Conservation (phyloP, 2,329 filamentous ascomycete species). For the Arthroderma sp. region DNA sequence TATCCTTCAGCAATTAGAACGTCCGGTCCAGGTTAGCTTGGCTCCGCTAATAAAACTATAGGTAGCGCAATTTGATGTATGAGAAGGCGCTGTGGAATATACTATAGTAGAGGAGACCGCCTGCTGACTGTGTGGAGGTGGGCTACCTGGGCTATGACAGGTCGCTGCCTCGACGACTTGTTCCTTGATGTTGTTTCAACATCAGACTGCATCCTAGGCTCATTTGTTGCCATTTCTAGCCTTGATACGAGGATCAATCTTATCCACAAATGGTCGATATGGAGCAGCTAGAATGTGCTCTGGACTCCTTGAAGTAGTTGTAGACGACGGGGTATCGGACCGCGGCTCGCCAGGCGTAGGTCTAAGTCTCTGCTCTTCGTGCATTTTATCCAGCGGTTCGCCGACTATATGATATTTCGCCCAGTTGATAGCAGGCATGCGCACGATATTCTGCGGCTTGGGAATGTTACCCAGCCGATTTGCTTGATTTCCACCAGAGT, state of each 20-base stretch:
- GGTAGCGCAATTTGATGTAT: slow-evolving; percentile 3
- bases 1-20: slow-evolving; percentile 11
- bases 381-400: slow-evolving; percentile 69
- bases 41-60: slow-evolving; percentile 10
- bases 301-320: slow-evolving; percentile 26
- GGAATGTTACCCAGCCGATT: slow-evolving; percentile 54
- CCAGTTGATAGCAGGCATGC: slow-evolving; percentile 88
- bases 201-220: no score
- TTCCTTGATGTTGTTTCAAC: no score
- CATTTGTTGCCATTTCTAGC: slow-evolving; percentile 23
- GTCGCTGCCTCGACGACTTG: no score
- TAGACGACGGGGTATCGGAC: slow-evolving; percentile 20
- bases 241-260: slow-evolving; percentile 29
- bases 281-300: slow-evolving; percentile 46
- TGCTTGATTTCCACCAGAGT: background rate
- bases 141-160: slow-evolving; percentile 6
- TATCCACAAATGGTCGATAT: slow-evolving; percentile 48
- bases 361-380: slow-evolving; percentile 61
- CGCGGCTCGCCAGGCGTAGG: slow-evolving; percentile 40
- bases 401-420: slow-evolving; percentile 85
- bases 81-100: slow-evolving; percentile 1
- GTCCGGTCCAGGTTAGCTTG: slow-evolving; percentile 9
- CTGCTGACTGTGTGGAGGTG: slow-evolving; percentile 11
- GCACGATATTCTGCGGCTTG: slow-evolving; percentile 65
- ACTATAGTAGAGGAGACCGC: slow-evolving; percentile 7